Base-by-base conservation (phyloP, 176 grass and related monocot genomes). In the Avena insularis region DNA sequence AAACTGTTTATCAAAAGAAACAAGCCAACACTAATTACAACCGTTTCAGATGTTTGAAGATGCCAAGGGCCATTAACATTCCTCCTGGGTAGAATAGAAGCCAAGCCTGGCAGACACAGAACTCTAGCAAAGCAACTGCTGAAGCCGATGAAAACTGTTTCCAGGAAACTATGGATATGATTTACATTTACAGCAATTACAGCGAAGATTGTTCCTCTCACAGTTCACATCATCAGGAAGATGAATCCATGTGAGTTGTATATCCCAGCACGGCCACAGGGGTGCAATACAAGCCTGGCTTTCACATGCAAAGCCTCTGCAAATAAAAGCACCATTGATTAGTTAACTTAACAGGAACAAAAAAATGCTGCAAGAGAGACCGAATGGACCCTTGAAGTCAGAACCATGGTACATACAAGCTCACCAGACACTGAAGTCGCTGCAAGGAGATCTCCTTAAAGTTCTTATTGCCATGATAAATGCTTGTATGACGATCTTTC, bases 401-500 rank as follows among this genome's bases (percentile, higher is more conserved):
- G 48, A 66, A 86, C 25, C 6, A 51, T 67, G 79, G 14, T 56
- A 85, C 79, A 76, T 78, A 91, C 81, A 93, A 62, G 84, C 87
- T 91, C 74, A 91, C 85, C 78, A 58, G 71, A 85, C 78, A 71
- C 78, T 84, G 31, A 75, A 88, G 68, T 76, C 12, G 43, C 54
- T 49, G 79, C 35, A 7, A 81, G 57, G 67, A 66, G 43, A 77
- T 82, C 49, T 49, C 62, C 65, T 49, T n/a, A 16, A 47, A 57
- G 12, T 21, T 84, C 64, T 92, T 87, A 98, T 23, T 92, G 86
- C 91, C 95, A 93, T 3, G 93, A 90, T 40, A 90, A 73, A 46
- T 91, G 86, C 46, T 93, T 98, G 79, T 93, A 90, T 38, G 83
- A 38, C 31, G 95, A 92, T 87, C 93, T 92, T 17, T 95, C 93